A percentile compares a stretch with the other conserved stretches of the same genome.
phyloP scores from a whole-genome alignment of 2,329 filamentous ascomycete genomes.

The Akanthomyces muscarius region DNA sequence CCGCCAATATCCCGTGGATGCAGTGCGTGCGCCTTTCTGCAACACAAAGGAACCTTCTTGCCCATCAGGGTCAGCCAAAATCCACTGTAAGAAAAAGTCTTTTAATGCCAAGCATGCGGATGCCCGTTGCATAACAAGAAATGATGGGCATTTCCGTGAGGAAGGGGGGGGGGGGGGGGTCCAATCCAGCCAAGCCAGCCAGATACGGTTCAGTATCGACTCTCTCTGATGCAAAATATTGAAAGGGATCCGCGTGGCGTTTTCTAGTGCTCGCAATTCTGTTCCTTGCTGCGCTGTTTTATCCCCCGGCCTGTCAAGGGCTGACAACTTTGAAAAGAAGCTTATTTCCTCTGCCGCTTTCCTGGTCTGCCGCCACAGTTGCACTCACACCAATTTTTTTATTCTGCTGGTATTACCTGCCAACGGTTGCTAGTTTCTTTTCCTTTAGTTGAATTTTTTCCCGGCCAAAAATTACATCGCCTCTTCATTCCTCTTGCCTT shows the following conservation, averaged over 20 bases:
- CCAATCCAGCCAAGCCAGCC: too few relatives aligned
- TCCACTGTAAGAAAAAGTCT: neutral
- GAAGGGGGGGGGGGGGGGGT: too few relatives aligned
- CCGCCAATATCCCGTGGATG: neutral
- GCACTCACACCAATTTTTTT: neutral
- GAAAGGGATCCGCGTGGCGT: neutral
- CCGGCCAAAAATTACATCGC: neutral
- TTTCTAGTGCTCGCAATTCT: neutral
- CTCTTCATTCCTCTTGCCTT: neutral
- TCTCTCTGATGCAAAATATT: neutral
- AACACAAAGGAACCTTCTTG: neutral
- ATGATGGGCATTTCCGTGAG: too few relatives aligned
- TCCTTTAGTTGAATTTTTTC: neutral
- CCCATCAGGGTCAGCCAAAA: constrained; percentile 10
- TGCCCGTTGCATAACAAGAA: too few relatives aligned
- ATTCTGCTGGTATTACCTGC: neutral
- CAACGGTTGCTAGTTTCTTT: neutral
- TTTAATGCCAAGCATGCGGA: neutral
- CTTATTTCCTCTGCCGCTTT: constrained; percentile 7
- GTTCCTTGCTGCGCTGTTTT: neutral
- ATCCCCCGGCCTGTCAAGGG: neutral
- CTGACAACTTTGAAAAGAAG: constrained; percentile 14
- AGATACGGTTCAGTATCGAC: too few relatives aligned
- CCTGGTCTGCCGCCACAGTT: neutral
- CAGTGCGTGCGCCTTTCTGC: neutral